phyloP scores from a whole-genome alignment of 2,329 filamentous ascomycete genomes.

The Aspergillus sp. region DNA sequence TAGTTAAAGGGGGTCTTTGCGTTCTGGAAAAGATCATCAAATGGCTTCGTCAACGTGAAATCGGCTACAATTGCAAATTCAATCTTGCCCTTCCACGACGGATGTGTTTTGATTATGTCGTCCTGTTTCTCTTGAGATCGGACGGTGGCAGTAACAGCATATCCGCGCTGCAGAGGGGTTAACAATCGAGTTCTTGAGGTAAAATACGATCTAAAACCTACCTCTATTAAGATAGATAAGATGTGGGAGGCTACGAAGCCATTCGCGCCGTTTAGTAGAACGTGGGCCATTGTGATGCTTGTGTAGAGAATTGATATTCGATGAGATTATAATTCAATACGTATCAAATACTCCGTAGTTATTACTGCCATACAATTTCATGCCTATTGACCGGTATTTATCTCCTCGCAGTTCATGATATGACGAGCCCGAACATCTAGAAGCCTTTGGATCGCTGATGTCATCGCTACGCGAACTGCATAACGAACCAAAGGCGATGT shows the following conservation, averaged over 20 bases:
- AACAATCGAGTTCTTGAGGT: too few species aligned
- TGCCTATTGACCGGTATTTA: too few species aligned
- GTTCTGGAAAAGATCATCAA: slow-evolving; percentile 30
- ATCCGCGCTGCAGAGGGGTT: slow-evolving; percentile 5
- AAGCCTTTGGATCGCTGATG: too few species aligned
- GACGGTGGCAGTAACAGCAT: slow-evolving; percentile 11
- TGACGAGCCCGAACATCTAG: too few species aligned
- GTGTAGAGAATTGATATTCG: too few species aligned
- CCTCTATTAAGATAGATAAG: slow-evolving; percentile 48
- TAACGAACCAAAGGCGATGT: too few species aligned
- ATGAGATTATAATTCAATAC: too few species aligned
- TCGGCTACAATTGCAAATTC: slow-evolving; percentile 47
- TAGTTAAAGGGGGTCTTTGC: slow-evolving; percentile 43
- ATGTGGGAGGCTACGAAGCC: slow-evolving; percentile 19
- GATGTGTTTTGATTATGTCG: slow-evolving; percentile 52
- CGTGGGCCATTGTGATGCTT: background rate
- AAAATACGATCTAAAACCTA: slow-evolving; percentile 17
- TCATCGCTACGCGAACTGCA: too few species aligned
- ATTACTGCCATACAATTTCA: too few species aligned
- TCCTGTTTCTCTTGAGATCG: slow-evolving; percentile 17
- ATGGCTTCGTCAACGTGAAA: slow-evolving; percentile 33
- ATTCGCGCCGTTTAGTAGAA: slow-evolving; percentile 15
- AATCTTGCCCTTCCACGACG: slow-evolving; percentile 38
- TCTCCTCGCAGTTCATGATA: too few species aligned
- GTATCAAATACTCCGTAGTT: too few species aligned